Conservation (phyloP, 2,329 filamentous ascomycete species). For the Pestalotiopsis sp. region DNA sequence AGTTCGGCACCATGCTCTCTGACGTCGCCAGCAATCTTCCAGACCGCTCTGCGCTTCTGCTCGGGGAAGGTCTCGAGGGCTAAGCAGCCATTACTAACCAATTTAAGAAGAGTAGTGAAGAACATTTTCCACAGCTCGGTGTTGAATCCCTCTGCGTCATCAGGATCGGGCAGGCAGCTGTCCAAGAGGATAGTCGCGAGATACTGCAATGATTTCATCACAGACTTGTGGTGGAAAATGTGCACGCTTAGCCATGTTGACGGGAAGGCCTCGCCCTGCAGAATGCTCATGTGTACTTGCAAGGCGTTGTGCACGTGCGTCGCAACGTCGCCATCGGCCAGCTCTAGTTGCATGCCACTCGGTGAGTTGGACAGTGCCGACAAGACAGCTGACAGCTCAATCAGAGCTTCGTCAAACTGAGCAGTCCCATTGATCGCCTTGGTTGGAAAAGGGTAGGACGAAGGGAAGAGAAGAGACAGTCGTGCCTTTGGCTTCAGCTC, state of each 20-base stretch:
- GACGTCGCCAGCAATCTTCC: slow-evolving; percentile 98
- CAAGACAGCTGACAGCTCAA: slow-evolving; percentile 87
- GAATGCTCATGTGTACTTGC: slow-evolving; percentile 84
- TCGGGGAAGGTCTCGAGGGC: slow-evolving; percentile 96
- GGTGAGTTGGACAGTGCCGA: slow-evolving; percentile 79
- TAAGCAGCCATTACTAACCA: slow-evolving; percentile 86
- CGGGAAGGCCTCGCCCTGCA: slow-evolving; percentile 89
- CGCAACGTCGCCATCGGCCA: slow-evolving; percentile 74
- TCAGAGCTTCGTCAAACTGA: slow-evolving; percentile 80
- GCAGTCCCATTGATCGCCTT: slow-evolving; percentile 62
- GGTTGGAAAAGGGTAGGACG: slow-evolving; percentile 83
- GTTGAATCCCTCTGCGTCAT: slow-evolving; percentile 89
- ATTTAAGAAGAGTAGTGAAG: slow-evolving; percentile 84
- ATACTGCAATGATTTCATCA: slow-evolving; percentile 83
- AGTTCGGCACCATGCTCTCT: slow-evolving; percentile 88
- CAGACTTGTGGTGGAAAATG: slow-evolving; percentile 90
- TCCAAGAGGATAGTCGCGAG: slow-evolving; percentile 80
- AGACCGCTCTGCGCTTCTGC: slow-evolving; percentile 92
- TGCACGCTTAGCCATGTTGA: slow-evolving; percentile 88
- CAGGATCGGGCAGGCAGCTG: slow-evolving; percentile 82
- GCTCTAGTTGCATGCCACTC: slow-evolving; percentile 74
- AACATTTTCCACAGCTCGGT: slow-evolving; percentile 94
- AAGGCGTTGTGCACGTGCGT: slow-evolving; percentile 78
- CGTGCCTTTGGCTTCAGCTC: slow-evolving; percentile 59
- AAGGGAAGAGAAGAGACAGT: slow-evolving; percentile 88